These are phyloP conservation scores for Hanseniaspora meyeri DNA, from an alignment of 805 yeast species.

Conservation along the genomic window DNA sequence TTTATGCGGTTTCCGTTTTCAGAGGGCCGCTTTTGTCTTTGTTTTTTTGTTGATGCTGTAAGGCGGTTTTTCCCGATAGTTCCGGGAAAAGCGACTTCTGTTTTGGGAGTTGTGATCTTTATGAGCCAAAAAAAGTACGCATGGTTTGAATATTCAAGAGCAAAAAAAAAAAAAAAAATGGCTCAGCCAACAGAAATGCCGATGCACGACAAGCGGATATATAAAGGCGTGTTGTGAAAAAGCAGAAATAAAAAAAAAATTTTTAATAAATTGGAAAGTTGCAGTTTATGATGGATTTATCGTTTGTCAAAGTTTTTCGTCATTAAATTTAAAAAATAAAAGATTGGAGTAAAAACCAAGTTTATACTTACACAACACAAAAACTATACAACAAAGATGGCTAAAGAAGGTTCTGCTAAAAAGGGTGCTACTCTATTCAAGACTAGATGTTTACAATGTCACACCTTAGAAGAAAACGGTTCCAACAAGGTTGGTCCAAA, in stretches of 20 bases:
- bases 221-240: background rate
- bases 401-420: conserved; percentile 49
- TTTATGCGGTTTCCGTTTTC: background rate
- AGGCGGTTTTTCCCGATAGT: background rate
- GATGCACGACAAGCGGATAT: too few species aligned
- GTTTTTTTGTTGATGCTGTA: background rate
- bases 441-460: conserved; percentile 98
- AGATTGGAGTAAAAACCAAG: background rate
- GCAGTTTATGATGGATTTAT: too few species aligned
- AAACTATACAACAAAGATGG: conserved; percentile 1
- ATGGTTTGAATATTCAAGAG: background rate
- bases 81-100: background rate
- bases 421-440: conserved; percentile 98
- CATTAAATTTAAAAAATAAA: background rate
- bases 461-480: conserved; percentile 90
- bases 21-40: background rate
- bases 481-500: conserved; percentile 99
- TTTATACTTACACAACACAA: background rate
- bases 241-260: background rate
- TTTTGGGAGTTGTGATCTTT: background rate
- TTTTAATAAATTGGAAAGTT: too few species aligned
- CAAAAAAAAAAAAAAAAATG: background rate
- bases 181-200: background rate
- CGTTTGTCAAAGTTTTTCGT: too few species aligned
- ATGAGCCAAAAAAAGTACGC: background rate